Base-by-base conservation (phyloP, 352 stramenopile genomes). In the Globisporangium perplexum region DNA sequence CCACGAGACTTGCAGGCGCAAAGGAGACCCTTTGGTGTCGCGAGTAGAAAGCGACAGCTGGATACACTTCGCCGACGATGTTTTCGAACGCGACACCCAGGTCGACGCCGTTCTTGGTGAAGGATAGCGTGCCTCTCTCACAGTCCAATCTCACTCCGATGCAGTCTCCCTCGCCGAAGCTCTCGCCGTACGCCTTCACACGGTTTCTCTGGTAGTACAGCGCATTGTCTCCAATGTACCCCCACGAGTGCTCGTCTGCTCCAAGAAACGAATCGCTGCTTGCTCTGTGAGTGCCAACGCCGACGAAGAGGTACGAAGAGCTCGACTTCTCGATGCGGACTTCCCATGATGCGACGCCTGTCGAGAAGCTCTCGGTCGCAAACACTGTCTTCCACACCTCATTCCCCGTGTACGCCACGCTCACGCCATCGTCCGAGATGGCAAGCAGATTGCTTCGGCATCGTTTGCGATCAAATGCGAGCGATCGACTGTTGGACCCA, bases 151-250 rank as follows among this genome's bases (percentile, higher is more conserved):
- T 74, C 8, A 95, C 77, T 1, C 81, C 80, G 26, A 98, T 86
- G 38, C 79, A 66, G 48, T 98, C 92, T 1, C 88, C 88, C 67
- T 96, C 80, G 0, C 66, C 64, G 63, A 96, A 98, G 1, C 44
- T 60, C 15, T 93, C 84, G 7, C 92, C 91, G 49, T 96, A 98
- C 24, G 88, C 66, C 7, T 85, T 90, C 8, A 97, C 50, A 10
- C 97, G 98, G 55, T 95, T 97, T 23, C 96, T 78, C 57, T 98
- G 96, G 62, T 99, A 97, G 67, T 98, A 99, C 15, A 99, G 70
- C n/a, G 96, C 96, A 63, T 98, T 96, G 50, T 98, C 98, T 0
- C 96, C 97, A 52, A 99, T 99, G 52, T 98, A 98, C 10, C 97
- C 97, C 97, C 97, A 99, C 0, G 96, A 98, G 41, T 98, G 83